Conservation (phyloP, 2,329 filamentous ascomycete species). For the Paracorniculantispora psalliotae region DNA sequence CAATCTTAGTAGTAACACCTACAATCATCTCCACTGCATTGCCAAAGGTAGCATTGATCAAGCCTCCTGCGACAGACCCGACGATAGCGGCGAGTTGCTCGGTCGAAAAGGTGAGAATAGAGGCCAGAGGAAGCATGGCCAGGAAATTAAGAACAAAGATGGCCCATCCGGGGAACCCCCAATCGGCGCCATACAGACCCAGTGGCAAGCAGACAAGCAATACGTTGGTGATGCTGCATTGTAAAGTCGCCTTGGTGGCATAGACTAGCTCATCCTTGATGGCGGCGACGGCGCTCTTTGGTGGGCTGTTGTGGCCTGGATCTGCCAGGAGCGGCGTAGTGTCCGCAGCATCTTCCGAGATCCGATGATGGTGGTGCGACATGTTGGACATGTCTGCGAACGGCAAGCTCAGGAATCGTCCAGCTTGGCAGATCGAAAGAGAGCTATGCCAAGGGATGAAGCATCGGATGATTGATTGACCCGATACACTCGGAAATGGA, state of each 20-base stretch:
- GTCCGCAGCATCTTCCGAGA: background rate
- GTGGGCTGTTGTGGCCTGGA: background rate
- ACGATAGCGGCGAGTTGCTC: slow-evolving; percentile 57
- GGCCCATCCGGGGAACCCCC: slow-evolving; percentile 38
- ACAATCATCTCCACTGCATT: slow-evolving; percentile 64
- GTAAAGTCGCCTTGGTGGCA: slow-evolving; percentile 12
- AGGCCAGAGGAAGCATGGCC: slow-evolving; percentile 58
- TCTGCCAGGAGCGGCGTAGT: slow-evolving; percentile 5
- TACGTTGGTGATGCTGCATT: slow-evolving; percentile 38
- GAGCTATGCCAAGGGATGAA: background rate
- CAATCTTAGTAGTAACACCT: background rate
- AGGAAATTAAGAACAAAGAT: slow-evolving; percentile 60
- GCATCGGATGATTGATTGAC: background rate
- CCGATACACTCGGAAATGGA: background rate
- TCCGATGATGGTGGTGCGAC: background rate
- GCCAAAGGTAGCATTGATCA: slow-evolving; percentile 63
- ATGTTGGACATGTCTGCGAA: background rate
- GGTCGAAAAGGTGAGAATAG: slow-evolving; percentile 58
- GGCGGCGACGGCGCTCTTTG: background rate
- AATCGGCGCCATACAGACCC: slow-evolving; percentile 50
- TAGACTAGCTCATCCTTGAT: slow-evolving; percentile 6
- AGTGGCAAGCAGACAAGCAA: slow-evolving; percentile 60
- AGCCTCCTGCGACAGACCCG: slow-evolving; percentile 56
- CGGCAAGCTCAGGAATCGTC: background rate
- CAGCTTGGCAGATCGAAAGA: background rate